Evolutionary conservation across 345 rosid species (phyloP), one percentile per base, ranked within the genome.

Genomic region (Lenwebbia sp.): DNA sequence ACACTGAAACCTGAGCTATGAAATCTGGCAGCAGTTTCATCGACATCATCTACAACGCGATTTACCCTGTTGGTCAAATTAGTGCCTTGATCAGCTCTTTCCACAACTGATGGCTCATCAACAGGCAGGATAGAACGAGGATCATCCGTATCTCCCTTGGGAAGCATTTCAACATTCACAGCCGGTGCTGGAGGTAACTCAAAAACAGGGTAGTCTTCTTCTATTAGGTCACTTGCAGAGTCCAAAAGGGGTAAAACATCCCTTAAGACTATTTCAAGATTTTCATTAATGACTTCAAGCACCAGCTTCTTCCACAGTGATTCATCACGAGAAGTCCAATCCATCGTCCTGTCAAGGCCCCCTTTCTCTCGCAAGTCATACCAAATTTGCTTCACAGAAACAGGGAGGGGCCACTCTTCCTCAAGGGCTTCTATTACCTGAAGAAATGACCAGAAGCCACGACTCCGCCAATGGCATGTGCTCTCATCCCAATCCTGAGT

Each of bases 311-410:
- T 65, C 93, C 93, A 93, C n/a, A 89, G 49, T 53, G 86, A 60
- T 88, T 88, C 86, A 28, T 83, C 84, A 22, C 86, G 55, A 74
- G 89, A 93, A 89, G 93, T 94, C 96, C 96, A 96, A 22, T 92
- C 92, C 83, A 87, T 85, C 53, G 92, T 83, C 87, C 85, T 90
- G 78, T 84, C 54, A 91, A 92, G 91, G 28, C 84, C 90, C 15
- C 87, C 84, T 58, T 86, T 92, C 84, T 86, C 92, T 82, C 93
- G 88, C 82, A 95, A 62, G 85, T 94, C 99, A 88, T 92, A 94
- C 99, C 99, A 96, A 85, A 95, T 88, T 89, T 94, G 96, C 87
- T 90, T 89, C 53, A 89, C 88, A 10, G 97, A 96, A 83, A 94
- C 93, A 23, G 94, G 88, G 75, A 93, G 82, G 70, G 86, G 90